Evolutionary conservation across 2,329 filamentous ascomycete genomes (phyloP).

Genomic region (Monosporascus sp.): DNA sequence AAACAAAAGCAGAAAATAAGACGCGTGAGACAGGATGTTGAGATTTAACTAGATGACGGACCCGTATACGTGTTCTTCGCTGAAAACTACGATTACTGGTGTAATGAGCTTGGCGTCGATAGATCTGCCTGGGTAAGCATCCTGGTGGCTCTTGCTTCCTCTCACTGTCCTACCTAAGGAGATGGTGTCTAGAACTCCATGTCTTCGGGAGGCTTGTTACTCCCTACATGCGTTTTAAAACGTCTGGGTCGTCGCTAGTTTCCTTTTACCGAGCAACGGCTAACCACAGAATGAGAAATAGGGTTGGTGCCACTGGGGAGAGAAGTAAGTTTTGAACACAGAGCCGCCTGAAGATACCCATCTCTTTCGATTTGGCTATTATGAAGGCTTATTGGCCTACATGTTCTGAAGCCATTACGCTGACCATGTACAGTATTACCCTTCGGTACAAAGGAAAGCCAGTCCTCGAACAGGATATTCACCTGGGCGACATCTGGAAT

Average conservation of each 20-base stretch:
- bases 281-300: too few relatives aligned
- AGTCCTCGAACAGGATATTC: conserved; percentile 14
- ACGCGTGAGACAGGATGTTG: neutral
- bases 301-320: conserved; percentile 21
- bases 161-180: too few relatives aligned
- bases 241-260: too few relatives aligned
- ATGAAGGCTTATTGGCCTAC: too few relatives aligned
- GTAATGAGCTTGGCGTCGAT: conserved; percentile 13
- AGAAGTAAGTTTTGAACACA: conserved; percentile 6
- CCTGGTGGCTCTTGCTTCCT: too few relatives aligned
- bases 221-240: too few relatives aligned
- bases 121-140: conserved; percentile 5
- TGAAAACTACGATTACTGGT: conserved; percentile 23
- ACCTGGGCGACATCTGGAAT: conserved; percentile 18
- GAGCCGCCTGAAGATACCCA: too few relatives aligned
- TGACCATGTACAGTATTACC: conserved; percentile 6
- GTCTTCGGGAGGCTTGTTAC: too few relatives aligned
- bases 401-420: neutral
- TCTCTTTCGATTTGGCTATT: too few relatives aligned
- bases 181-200: too few relatives aligned
- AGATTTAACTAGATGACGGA: conserved; percentile 13
- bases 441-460: conserved; percentile 9
- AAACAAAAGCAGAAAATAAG: neutral
- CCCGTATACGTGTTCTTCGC: conserved; percentile 19
- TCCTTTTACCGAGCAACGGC: too few relatives aligned